Evolutionary conservation across 345 rosid genomes (phyloP).

Genomic region (Anacardium occidentale): DNA sequence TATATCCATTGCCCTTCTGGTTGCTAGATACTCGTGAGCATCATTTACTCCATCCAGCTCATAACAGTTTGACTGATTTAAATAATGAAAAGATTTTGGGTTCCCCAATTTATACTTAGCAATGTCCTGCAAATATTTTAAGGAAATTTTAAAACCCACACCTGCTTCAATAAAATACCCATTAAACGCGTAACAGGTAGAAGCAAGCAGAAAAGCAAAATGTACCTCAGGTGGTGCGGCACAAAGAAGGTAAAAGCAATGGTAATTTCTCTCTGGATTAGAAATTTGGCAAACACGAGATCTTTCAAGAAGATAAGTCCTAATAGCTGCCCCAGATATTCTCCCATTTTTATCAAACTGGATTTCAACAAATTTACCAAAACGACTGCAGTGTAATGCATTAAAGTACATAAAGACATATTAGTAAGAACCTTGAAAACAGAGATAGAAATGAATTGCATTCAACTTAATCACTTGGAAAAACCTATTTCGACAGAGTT

Average conservation of each 20-base stretch:
- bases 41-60: conserved; percentile 80
- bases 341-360: conserved; percentile 90
- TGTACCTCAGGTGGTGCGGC: conserved; percentile 88
- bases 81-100: conserved; percentile 68
- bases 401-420: conserved; percentile 20
- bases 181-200: background rate
- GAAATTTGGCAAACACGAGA: conserved; percentile 97
- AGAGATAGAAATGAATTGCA: background rate
- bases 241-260: conserved; percentile 93
- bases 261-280: conserved; percentile 88
- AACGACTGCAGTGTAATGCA: conserved; percentile 58
- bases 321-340: conserved; percentile 91
- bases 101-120: conserved; percentile 59
- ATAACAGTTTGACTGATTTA: conserved; percentile 79
- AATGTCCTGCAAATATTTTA: conserved; percentile 50
- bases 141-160: background rate
- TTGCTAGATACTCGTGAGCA: conserved; percentile 79
- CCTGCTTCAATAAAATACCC: background rate
- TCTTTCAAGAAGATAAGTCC: conserved; percentile 90
- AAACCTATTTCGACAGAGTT: background rate
- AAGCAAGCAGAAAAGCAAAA: conserved; percentile 12
- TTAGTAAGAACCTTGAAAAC: conserved; percentile 12
- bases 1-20: conserved; percentile 87
- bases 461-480: conserved; percentile 11
- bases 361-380: conserved; percentile 92